Conservation (phyloP, 208 protist genomes). For the Trypanosoma avium region DNA sequence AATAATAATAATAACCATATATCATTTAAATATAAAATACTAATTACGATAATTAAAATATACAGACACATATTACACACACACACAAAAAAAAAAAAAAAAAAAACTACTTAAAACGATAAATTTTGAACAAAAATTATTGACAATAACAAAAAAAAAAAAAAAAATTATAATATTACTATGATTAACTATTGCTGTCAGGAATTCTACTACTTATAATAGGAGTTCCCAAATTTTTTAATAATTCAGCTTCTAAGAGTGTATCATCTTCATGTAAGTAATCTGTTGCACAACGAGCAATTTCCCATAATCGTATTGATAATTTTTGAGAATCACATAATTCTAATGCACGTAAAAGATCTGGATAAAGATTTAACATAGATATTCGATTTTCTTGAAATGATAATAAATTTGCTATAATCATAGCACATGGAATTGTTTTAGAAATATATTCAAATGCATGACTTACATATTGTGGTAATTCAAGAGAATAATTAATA, state of each 20-base stretch:
- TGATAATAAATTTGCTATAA: slow-evolving; percentile 27
- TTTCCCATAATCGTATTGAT: slow-evolving; percentile 16
- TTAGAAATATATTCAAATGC: slow-evolving; percentile 5
- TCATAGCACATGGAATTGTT: slow-evolving; percentile 13
- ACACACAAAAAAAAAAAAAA: not conserved
- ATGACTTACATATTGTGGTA: not conserved
- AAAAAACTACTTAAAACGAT: not conserved
- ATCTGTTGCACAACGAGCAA: slow-evolving; percentile 7
- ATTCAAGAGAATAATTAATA: not conserved
- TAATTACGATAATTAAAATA: no score
- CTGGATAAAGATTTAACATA: slow-evolving; percentile 12
- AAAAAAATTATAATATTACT: not conserved
- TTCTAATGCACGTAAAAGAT: slow-evolving; percentile 12
- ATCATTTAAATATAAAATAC: no score
- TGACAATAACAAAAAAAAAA: not conserved
- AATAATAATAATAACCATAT: no score
- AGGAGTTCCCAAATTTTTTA: slow-evolving; percentile 2
- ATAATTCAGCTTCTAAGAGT: not conserved
- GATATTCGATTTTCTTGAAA: slow-evolving; percentile 21
- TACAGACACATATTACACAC: no score
- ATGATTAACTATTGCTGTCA: not conserved
- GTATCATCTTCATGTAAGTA: slow-evolving; percentile 23
- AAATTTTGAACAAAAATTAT: not conserved
- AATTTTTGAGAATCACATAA: slow-evolving; percentile 16
- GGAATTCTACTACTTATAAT: not conserved